Conservation (phyloP, 306 rosid genomes). For the Senna tora region DNA sequence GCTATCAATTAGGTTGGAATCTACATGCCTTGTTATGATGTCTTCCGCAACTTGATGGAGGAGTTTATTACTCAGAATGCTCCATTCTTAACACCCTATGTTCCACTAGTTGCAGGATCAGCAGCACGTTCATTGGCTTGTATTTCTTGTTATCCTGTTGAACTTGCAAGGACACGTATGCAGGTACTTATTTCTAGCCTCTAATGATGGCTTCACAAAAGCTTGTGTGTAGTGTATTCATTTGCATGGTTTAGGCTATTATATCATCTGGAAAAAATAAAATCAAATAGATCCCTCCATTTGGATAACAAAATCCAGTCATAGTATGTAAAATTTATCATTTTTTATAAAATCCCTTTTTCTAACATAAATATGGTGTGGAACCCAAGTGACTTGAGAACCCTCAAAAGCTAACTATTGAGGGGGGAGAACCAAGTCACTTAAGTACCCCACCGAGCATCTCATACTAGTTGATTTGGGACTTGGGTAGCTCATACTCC, state of each 20-base stretch:
- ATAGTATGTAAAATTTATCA: not conserved
- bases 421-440: no score
- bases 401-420: no score
- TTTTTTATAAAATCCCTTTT: no score
- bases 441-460: no score
- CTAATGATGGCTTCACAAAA: not conserved
- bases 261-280: not conserved
- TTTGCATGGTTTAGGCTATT: conserved; percentile 5
- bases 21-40: conserved; percentile 95
- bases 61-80: conserved; percentile 62
- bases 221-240: not conserved
- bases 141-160: conserved; percentile 84
- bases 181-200: conserved; percentile 58
- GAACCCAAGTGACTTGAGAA: no score
- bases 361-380: not conserved
- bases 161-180: conserved; percentile 97
- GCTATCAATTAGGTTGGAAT: conserved; percentile 78
- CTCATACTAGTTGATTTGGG: no score
- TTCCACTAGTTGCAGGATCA: conserved; percentile 93
- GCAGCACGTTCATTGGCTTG: conserved; percentile 91
- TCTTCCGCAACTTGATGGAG: conserved; percentile 80
- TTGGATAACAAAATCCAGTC: not conserved
- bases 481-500: no score
- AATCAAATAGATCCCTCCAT: not conserved
- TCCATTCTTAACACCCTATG: conserved; percentile 78